Conservation (phyloP, 2,329 filamentous ascomycete species). For the Colletotrichum sp. region DNA sequence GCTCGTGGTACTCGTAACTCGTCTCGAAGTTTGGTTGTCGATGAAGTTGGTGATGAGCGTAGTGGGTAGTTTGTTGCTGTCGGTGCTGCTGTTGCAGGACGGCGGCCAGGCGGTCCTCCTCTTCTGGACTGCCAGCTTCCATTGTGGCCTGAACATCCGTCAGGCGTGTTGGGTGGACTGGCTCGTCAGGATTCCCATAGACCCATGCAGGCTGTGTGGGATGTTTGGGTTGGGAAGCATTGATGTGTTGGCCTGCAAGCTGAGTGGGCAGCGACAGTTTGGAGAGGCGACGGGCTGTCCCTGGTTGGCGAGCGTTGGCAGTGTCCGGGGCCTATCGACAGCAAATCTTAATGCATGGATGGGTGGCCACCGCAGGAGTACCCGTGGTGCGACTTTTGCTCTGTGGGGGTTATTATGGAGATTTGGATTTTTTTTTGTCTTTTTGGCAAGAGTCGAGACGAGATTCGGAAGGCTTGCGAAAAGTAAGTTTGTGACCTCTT, state of each 20-base stretch:
- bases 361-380: slow-evolving; percentile 17
- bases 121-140: slow-evolving; percentile 51
- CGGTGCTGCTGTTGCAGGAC: slow-evolving; percentile 31
- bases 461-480: not conserved
- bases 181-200: slow-evolving; percentile 44
- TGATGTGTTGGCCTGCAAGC: slow-evolving; percentile 49
- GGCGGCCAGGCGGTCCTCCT: slow-evolving; percentile 40
- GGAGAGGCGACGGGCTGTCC: slow-evolving; percentile 22
- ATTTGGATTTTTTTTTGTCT: not conserved
- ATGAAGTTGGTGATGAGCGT: slow-evolving; percentile 26
- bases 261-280: slow-evolving; percentile 35
- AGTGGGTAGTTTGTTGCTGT: slow-evolving; percentile 31
- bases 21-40: slow-evolving; percentile 26
- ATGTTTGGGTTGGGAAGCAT: slow-evolving; percentile 45
- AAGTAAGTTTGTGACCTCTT: not conserved
- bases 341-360: slow-evolving; percentile 22
- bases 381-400: slow-evolving; percentile 18
- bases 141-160: slow-evolving; percentile 53
- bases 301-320: slow-evolving; percentile 20
- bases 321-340: slow-evolving; percentile 21
- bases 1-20: slow-evolving; percentile 29
- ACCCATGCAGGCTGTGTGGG: slow-evolving; percentile 43
- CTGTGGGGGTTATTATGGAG: slow-evolving; percentile 15
- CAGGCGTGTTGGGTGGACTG: slow-evolving; percentile 45
- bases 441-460: not conserved